Evolutionary conservation across 306 rosid genomes (phyloP), one percentile per base, ranked within the genome.

Genomic region (Astragalus glycyphyllos): DNA sequence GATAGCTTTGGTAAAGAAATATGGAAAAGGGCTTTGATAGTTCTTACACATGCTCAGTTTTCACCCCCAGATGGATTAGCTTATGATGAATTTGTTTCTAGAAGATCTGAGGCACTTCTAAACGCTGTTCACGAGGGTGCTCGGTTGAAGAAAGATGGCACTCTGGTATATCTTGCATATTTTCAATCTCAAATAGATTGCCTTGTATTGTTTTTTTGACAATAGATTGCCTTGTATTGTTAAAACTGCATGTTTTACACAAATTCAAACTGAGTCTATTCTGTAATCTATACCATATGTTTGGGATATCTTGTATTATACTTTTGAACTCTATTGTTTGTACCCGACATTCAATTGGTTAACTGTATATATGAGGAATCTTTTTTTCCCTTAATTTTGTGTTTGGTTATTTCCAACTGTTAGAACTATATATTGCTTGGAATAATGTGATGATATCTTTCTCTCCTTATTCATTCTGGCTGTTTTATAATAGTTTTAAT

Each of bases 51-150:
- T 64, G 93, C 88, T 42, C 97, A 90, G 81, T 86, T 90, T 59
- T 86, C 96, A 35, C 97, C 97, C 42, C 93, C 96, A 12, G 97
- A 93, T 85, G 97, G 91, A 58, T 69, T 88, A 71, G 82, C 93
- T 37, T 93, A 93, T 60, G 93, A 88, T 3, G 97, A 90, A 35
- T 93, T 93, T 81, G 75, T 77, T 67, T 79, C 88, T 6, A 83
- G 78, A 86, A 85, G 98, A 84, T 93, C 93, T 7, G 93, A 87
- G 71, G 86, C 91, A 78, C 96, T 93, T 42, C 23, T 93, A 41
- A 84, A 69, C 79, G 81, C 61, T 57, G 82, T 93, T 47, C 46
- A 14, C 12, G 26, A 86, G 80, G 98, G 92, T 50, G 88, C 92
- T 35, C 81, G 85, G 65, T 68, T 87, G 61, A 90, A 79, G 80